Conservation (phyloP, 148 eudicot species). For the Bassia scoparia region DNA sequence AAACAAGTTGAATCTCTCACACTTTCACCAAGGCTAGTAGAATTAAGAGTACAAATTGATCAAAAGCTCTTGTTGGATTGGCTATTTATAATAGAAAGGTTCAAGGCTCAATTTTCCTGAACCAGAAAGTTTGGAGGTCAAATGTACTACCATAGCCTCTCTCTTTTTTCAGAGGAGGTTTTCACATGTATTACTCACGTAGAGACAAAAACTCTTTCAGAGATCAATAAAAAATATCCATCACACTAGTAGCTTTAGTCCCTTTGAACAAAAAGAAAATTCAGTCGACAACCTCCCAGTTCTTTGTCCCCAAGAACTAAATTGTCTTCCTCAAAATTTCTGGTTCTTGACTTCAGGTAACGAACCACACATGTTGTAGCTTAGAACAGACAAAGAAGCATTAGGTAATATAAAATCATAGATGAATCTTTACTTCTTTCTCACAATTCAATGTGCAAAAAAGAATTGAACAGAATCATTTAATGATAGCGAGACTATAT, state of each 20-base stretch:
- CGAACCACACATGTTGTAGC: conserved; percentile 1
- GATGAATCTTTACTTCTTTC: neutral
- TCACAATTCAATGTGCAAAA: neutral
- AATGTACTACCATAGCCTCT: neutral
- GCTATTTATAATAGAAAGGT: neutral
- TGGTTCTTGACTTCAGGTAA: neutral
- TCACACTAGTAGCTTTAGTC: neutral
- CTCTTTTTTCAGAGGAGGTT: neutral
- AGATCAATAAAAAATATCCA: neutral
- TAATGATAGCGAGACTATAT: neutral
- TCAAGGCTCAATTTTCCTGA: neutral
- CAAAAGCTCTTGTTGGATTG: neutral
- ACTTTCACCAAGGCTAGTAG: neutral
- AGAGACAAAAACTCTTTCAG: neutral
- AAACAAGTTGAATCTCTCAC: neutral
- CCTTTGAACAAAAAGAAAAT: too few relatives aligned
- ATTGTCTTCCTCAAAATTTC: neutral
- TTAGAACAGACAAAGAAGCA: neutral
- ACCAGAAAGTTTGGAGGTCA: neutral
- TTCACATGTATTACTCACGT: neutral
- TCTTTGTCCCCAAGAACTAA: neutral
- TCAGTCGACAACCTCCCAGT: neutral
- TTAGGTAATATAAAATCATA: neutral
- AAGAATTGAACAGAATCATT: neutral
- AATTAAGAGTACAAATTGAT: neutral